These are phyloP conservation scores for Thamnidium elegans DNA, from an alignment of 192 early-diverging fungal species.

Conservation along the genomic window DNA sequence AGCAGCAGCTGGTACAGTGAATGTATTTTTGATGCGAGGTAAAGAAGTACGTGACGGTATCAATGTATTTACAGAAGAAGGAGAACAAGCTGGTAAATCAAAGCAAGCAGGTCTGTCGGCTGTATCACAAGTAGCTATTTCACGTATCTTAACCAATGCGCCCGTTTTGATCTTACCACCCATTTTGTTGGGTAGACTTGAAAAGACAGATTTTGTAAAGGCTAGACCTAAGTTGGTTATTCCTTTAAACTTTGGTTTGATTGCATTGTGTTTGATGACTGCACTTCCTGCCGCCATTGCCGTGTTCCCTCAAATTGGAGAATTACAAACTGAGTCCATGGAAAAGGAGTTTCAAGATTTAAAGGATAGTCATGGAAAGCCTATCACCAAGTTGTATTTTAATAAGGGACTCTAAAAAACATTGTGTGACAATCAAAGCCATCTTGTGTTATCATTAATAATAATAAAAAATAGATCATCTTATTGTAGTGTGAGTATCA, in stretches of 20 bases:
- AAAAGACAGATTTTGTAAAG: conserved; percentile 57
- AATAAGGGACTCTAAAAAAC: conserved; percentile 68
- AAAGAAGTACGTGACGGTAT: conserved; percentile 84
- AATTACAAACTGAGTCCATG: conserved; percentile 52
- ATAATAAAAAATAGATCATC: neutral
- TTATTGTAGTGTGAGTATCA: neutral
- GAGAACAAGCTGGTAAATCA: conserved; percentile 64
- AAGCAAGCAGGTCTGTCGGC: conserved; percentile 63
- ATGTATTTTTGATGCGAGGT: conserved; percentile 81
- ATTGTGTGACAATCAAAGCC: neutral
- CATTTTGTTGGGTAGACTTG: conserved; percentile 63
- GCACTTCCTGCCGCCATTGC: conserved; percentile 78
- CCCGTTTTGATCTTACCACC: conserved; percentile 73
- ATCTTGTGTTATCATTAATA: neutral
- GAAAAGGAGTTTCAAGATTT: conserved; percentile 65
- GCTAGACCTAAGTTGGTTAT: conserved; percentile 48
- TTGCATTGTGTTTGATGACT: conserved; percentile 66
- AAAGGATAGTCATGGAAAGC: conserved; percentile 56
- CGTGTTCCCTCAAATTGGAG: conserved; percentile 71
- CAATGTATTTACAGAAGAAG: conserved; percentile 62
- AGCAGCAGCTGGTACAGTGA: conserved; percentile 76
- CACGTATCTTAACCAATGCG: conserved; percentile 68
- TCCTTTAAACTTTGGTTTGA: conserved; percentile 67
- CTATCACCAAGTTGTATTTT: conserved; percentile 63
- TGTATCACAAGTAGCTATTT: conserved; percentile 71